Percentiles rank a stretch among this genome's conserved stretches.
Conservation (phyloP, 805 yeast genomes). For the Martiniozyma abietophila region DNA sequence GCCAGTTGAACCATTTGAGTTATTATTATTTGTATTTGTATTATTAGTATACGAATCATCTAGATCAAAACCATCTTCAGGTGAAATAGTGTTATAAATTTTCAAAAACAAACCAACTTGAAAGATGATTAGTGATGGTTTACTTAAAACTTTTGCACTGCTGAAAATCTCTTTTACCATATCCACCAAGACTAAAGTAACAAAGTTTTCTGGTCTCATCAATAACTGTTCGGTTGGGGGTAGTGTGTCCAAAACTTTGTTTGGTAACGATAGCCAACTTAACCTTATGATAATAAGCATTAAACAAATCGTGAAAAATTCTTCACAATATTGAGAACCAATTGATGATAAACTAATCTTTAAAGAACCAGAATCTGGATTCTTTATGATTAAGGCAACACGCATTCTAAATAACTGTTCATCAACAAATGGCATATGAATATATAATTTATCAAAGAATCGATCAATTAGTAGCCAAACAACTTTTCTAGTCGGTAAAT, state of each 20-base stretch:
- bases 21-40: slow-evolving; percentile 20
- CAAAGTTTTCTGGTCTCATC: slow-evolving; percentile 32
- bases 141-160: slow-evolving; percentile 33
- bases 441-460: slow-evolving; percentile 50
- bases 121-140: slow-evolving; percentile 39
- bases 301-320: slow-evolving; percentile 42
- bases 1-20: not conserved
- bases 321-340: slow-evolving; percentile 30
- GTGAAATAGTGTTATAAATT: slow-evolving; percentile 44
- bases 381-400: slow-evolving; percentile 37
- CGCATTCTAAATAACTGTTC: slow-evolving; percentile 40
- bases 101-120: slow-evolving; percentile 54
- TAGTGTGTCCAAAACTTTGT: slow-evolving; percentile 24
- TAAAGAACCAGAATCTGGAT: slow-evolving; percentile 26
- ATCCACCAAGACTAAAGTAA: slow-evolving; percentile 33
- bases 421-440: slow-evolving; percentile 60
- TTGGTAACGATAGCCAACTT: slow-evolving; percentile 47
- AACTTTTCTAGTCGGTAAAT: slow-evolving; percentile 45
- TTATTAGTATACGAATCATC: slow-evolving; percentile 31
- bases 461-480: slow-evolving; percentile 49
- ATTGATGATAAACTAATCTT: slow-evolving; percentile 23
- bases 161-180: slow-evolving; percentile 37
- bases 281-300: slow-evolving; percentile 42
- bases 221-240: slow-evolving; percentile 25
- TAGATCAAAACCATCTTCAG: slow-evolving; percentile 42